Base-by-base conservation (phyloP, 2,329 filamentous ascomycete species). In the Tolypocladium endophyticum region DNA sequence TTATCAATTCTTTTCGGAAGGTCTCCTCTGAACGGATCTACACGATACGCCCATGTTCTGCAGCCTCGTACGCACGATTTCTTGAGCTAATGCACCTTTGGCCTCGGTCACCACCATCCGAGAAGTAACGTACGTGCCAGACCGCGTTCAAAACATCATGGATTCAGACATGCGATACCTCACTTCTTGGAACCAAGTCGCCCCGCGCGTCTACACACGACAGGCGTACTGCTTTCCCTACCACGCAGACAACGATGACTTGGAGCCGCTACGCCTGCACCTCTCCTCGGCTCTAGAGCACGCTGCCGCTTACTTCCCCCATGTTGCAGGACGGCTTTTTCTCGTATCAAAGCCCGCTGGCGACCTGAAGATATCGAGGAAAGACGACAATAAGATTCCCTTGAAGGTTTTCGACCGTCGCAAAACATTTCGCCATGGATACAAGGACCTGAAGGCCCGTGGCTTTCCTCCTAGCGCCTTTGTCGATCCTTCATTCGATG, bases 381-480 rank as follows among this genome's bases (percentile, higher is more conserved):
- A 61, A 4, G n/a, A 56, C 28, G 50, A 55, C 8, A 59, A 61
- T 52, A 35, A 33, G 11, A 68, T 70, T n/a, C 65, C 66, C 1
- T 65, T 69, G 18, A 60, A 63, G 14, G 59, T 65, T 3, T 58
- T 61, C 35, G 61, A 63, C 18, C 52, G 60, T 55, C 61, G 61
- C 16, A 14, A 12, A 11, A 56, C 58, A 2, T 69, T 72, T 30
- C 62, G 59, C 14, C 63, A 61, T 28, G 66, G 62, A 1, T 74
- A 71, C 55, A 58, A 61, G 3, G 64, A 70, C 35, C 66, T 73
- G 28, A 61, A 64, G 55, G 58, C 56, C 0, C 63, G 63, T 28
- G 66, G 63, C 6, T 74, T 73, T 59, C 69, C 72, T 2, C 67
- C 69, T 0, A 64, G 60, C 8, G 66, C 65, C 0, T 73, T 72